These are phyloP conservation scores for Avena eriantha DNA, from an alignment of 176 grass and related monocot genomes.

Conservation along the genomic window DNA sequence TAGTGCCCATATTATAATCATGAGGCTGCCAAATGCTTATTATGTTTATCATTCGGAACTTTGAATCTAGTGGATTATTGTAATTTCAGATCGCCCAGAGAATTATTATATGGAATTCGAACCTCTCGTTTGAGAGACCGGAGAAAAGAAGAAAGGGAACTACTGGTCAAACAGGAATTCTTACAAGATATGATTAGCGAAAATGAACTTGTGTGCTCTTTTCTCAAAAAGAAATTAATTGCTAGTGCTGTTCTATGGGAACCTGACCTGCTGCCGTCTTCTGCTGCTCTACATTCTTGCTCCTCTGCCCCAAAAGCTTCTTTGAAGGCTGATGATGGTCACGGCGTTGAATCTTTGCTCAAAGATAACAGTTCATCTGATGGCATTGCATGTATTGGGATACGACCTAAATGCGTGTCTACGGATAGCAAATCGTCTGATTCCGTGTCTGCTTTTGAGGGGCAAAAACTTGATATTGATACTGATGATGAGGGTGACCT, in stretches of 20 bases:
- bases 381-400: conserved; percentile 22
- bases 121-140: conserved; percentile 89
- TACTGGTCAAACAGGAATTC: conserved; percentile 87
- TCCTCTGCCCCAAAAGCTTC: conserved; percentile 49
- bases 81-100: conserved; percentile 77
- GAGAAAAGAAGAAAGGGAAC: conserved; percentile 93
- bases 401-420: conserved; percentile 31
- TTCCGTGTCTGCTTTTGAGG: conserved; percentile 29
- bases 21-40: conserved; percentile 37
- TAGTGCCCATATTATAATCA: conserved; percentile 42
- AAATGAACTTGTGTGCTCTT: conserved; percentile 66
- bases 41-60: conserved; percentile 4
- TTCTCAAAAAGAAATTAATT: conserved; percentile 68
- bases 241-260: conserved; percentile 81
- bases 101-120: conserved; percentile 73
- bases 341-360: conserved; percentile 21
- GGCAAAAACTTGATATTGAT: conserved; percentile 32
- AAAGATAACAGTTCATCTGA: conserved; percentile 39
- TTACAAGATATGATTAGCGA: conserved; percentile 96
- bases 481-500: conserved; percentile 66
- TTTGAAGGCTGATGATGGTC: conserved; percentile 40
- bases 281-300: conserved; percentile 44
- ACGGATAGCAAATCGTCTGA: conserved; percentile 33
- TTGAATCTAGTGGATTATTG: conserved; percentile 67
- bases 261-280: conserved; percentile 76